These are phyloP conservation scores for Leccinum disarticulatum DNA, from an alignment of 768 basidiomycete genomes.

Conservation along the genomic window DNA sequence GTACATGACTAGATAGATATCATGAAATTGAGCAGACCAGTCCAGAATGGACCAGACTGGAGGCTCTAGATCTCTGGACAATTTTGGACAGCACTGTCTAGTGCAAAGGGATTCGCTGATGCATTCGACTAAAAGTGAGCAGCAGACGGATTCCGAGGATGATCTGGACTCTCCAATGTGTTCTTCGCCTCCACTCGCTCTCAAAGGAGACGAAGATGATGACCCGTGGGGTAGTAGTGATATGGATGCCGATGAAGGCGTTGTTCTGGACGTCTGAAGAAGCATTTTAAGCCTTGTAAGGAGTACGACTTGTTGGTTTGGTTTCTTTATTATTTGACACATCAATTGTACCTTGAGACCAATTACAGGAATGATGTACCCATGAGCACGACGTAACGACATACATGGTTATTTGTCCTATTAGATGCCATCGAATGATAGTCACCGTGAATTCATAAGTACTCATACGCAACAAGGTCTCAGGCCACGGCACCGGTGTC, in stretches of 20 bases:
- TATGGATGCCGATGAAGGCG: conserved; percentile 20
- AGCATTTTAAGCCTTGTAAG: conserved; percentile 5
- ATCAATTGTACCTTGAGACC: conserved; percentile 25
- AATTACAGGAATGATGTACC: background rate
- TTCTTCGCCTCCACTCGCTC: conserved; percentile 17
- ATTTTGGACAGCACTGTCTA: too few relatives aligned
- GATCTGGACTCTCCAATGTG: conserved; percentile 17
- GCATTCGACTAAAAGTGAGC: conserved; percentile 10
- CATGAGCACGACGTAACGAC: background rate
- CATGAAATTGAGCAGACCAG: too few relatives aligned
- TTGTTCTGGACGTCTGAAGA: conserved; percentile 19
- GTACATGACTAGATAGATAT: too few relatives aligned
- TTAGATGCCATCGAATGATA: background rate
- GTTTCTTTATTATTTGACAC: conserved; percentile 11
- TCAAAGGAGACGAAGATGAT: conserved; percentile 16
- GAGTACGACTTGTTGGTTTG: conserved; percentile 24
- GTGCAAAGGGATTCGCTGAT: too few relatives aligned
- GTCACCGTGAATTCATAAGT: too few relatives aligned
- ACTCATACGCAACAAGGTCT: too few relatives aligned
- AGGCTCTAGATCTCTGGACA: too few relatives aligned
- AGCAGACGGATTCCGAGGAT: conserved; percentile 18
- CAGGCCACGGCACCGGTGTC: too few relatives aligned
- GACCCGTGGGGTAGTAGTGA: conserved; percentile 24
- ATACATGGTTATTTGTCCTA: background rate
- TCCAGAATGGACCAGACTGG: too few relatives aligned